A percentile compares a stretch with the other conserved stretches of the same genome.
phyloP scores from a whole-genome alignment of 805 yeast genomes.

The Candida morakotiae region DNA sequence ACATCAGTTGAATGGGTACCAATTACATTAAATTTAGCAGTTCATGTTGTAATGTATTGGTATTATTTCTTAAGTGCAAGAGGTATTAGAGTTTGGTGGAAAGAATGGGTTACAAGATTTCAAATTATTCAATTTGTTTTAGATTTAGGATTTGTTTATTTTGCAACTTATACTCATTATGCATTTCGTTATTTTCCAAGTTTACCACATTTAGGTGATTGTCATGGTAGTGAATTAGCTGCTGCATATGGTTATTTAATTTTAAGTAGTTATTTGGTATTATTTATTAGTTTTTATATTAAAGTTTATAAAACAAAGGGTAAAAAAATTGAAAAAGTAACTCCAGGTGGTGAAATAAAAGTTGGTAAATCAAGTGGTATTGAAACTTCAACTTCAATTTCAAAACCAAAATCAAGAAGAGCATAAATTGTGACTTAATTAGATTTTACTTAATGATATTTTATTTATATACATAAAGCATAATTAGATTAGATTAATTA shows the following conservation, averaged over 20 bases:
- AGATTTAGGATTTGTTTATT: constrained; percentile 87
- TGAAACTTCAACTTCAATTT: constrained; percentile 12
- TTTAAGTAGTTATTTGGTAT: constrained; percentile 80
- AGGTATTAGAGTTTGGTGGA: constrained; percentile 98
- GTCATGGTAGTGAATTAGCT: constrained; percentile 90
- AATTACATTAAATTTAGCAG: constrained; percentile 81
- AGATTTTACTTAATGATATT: no score
- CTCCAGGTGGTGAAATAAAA: constrained; percentile 6
- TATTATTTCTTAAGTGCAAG: constrained; percentile 91
- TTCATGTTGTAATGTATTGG: constrained; percentile 96
- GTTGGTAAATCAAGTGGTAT: constrained; percentile 9
- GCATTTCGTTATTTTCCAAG: constrained; percentile 59
- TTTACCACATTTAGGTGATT: constrained; percentile 73
- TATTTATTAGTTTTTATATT: constrained; percentile 91
- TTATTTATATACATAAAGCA: no score
- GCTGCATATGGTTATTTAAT: constrained; percentile 89
- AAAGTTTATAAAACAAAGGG: constrained; percentile 62
- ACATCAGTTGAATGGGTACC: constrained; percentile 96
- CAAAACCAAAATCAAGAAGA: constrained; percentile 30
- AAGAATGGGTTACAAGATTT: constrained; percentile 96
- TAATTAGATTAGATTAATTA: no score
- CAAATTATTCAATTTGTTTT: constrained; percentile 91
- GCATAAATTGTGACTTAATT: no score
- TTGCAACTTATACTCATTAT: constrained; percentile 88
- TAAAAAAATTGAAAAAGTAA: constrained; percentile 12